Percentiles rank a stretch among this genome's conserved stretches.
phyloP scores from a whole-genome alignment of 352 stramenopile genomes.

The Phytophthora syringae region DNA sequence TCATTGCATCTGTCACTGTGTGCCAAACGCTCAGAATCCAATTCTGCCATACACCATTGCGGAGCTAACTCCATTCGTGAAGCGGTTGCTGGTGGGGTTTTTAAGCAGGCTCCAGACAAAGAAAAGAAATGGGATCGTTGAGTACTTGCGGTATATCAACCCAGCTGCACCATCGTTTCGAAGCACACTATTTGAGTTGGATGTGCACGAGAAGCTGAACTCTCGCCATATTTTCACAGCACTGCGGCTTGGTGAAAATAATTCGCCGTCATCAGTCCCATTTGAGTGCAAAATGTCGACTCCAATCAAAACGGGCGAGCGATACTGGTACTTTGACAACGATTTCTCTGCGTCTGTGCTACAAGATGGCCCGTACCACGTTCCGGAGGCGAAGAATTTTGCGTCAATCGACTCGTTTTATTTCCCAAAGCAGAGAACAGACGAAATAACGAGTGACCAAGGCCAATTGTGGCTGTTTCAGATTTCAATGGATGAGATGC shows the following conservation, averaged over 20 bases:
- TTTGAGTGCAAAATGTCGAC: background rate
- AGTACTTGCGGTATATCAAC: background rate
- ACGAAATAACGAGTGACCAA: background rate
- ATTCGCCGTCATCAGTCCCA: too few species aligned
- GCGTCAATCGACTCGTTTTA: conserved; percentile 2
- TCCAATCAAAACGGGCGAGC: background rate
- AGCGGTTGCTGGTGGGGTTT: background rate
- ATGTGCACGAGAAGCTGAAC: too few species aligned
- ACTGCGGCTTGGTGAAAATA: background rate
- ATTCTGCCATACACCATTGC: background rate
- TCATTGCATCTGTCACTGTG: background rate
- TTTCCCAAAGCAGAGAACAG: background rate
- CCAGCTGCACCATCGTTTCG: too few species aligned
- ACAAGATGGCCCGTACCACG: too few species aligned
- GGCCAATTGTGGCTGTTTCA: background rate
- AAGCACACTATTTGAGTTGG: background rate
- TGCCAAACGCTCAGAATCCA: background rate
- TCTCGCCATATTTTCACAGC: background rate
- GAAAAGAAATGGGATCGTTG: background rate
- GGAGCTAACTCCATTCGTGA: background rate
- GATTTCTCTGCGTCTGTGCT: background rate
- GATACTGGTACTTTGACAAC: background rate
- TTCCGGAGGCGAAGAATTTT: too few species aligned
- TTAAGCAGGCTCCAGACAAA: background rate
- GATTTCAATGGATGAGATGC: background rate